These are phyloP conservation scores for Amborella trichopoda DNA, from an alignment of 164 flowering plant species.

Conservation along the genomic window DNA sequence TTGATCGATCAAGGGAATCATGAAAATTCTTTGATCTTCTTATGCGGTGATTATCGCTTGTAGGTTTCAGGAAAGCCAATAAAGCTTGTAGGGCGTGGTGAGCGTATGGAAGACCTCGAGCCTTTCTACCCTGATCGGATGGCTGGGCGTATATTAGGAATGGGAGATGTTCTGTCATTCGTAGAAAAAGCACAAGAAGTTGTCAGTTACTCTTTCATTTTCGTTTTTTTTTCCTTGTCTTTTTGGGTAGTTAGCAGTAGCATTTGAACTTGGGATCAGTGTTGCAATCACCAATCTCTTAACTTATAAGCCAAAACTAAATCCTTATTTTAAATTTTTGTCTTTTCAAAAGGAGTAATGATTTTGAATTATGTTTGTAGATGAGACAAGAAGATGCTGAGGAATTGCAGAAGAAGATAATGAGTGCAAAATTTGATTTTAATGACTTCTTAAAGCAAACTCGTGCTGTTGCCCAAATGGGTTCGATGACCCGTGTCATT, in stretches of 20 bases:
- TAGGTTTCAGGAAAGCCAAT: constrained; percentile 98
- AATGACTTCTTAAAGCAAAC: constrained; percentile 97
- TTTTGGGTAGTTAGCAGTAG: background rate
- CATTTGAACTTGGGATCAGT: no score
- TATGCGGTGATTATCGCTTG: background rate
- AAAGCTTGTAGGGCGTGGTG: constrained; percentile 97
- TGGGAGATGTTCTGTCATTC: constrained; percentile 97
- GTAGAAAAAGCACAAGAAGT: constrained; percentile 99
- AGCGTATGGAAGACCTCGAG: constrained; percentile 95
- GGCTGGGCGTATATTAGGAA: constrained; percentile 97
- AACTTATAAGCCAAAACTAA: no score
- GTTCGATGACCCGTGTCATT: constrained; percentile 83
- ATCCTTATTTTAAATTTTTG: no score
- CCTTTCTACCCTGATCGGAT: constrained; percentile 97
- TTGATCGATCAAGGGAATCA: no score
- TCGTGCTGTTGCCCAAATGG: constrained; percentile 91
- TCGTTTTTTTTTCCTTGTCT: background rate
- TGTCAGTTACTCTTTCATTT: constrained; percentile 35
- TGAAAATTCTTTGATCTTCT: no score
- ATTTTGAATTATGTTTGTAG: constrained; percentile 24
- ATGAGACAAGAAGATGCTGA: constrained; percentile 98
- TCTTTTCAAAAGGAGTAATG: no score
- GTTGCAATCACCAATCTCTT: no score
- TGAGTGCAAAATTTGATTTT: constrained; percentile 96
- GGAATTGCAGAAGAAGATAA: constrained; percentile 88